Conservation (phyloP, 163 green algal species). For the Prototheca cutis region DNA sequence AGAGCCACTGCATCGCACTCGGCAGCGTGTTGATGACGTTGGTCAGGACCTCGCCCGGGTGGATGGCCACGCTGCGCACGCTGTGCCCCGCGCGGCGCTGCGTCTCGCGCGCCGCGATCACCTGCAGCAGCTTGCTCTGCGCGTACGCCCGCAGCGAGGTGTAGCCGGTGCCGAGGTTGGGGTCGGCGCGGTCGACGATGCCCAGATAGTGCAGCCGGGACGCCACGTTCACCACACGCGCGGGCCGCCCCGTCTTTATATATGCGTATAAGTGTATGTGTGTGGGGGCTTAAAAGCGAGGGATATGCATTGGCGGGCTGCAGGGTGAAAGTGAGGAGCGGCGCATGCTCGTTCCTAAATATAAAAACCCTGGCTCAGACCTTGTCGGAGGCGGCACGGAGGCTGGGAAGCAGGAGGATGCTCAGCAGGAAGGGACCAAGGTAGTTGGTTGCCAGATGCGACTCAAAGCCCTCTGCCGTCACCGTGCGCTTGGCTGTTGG, state of each 20-base stretch:
- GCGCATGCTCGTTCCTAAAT: too few species aligned
- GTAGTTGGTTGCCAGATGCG: slow-evolving; percentile 48
- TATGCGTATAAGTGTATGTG: too few species aligned
- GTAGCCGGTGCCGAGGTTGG: slow-evolving; percentile 23
- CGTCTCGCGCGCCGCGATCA: slow-evolving; percentile 61
- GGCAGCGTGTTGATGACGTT: slow-evolving; percentile 70
- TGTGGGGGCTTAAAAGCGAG: too few species aligned
- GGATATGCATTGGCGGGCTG: too few species aligned
- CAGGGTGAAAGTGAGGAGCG: too few species aligned
- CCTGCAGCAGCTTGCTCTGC: slow-evolving; percentile 67
- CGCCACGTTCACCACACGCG: slow-evolving; percentile 54
- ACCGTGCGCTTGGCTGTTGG: too few species aligned
- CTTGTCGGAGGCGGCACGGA: too few species aligned
- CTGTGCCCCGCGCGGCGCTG: slow-evolving; percentile 23
- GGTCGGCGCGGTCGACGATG: slow-evolving; percentile 24
- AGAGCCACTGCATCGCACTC: slow-evolving; percentile 35
- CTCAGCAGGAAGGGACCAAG: slow-evolving; percentile 49
- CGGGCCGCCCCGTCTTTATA: background rate
- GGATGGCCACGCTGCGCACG: slow-evolving; percentile 44
- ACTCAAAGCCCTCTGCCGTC: slow-evolving; percentile 37
- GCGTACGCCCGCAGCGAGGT: slow-evolving; percentile 43
- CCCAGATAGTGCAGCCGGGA: slow-evolving; percentile 48
- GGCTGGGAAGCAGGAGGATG: slow-evolving; percentile 49
- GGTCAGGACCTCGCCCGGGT: slow-evolving; percentile 81
- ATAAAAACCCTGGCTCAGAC: too few species aligned